Evolutionary conservation across 495 filamentous ascomycete genomes (phyloP).

Genomic region (Penicillium daleae): DNA sequence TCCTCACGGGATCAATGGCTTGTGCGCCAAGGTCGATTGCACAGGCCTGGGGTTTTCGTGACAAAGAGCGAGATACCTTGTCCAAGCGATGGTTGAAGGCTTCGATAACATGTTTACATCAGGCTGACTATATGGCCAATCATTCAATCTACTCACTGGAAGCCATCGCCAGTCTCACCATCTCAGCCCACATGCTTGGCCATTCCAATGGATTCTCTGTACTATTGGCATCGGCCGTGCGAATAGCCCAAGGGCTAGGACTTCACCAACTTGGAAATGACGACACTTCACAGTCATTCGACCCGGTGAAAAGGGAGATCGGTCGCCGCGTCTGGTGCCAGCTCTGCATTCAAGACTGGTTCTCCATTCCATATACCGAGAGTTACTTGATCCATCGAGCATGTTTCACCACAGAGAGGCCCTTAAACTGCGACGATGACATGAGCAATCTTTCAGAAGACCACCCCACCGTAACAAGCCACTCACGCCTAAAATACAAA

Average conservation of each 20-base stretch:
- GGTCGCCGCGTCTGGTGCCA: slow-evolving; percentile 45
- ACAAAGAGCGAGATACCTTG: slow-evolving; percentile 35
- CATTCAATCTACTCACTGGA: slow-evolving; percentile 41
- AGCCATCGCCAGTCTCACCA: slow-evolving; percentile 44
- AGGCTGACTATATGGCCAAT: slow-evolving; percentile 40
- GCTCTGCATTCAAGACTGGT: slow-evolving; percentile 49
- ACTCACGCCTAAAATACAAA: slow-evolving; percentile 38
- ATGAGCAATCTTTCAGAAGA: slow-evolving; percentile 34
- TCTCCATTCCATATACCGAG: slow-evolving; percentile 48
- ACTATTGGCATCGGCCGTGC: slow-evolving; percentile 35
- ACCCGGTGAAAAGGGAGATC: slow-evolving; percentile 33
- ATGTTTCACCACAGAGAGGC: slow-evolving; percentile 36
- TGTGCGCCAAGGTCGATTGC: slow-evolving; percentile 34
- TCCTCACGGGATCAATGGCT: slow-evolving; percentile 43
- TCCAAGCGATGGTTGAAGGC: slow-evolving; percentile 44
- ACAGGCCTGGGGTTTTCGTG: slow-evolving; percentile 40
- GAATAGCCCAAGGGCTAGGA: slow-evolving; percentile 38
- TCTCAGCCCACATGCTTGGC: slow-evolving; percentile 47
- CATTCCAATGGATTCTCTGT: slow-evolving; percentile 42
- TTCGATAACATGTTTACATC: slow-evolving; percentile 37
- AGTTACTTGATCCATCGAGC: slow-evolving; percentile 41
- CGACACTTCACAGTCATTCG: slow-evolving; percentile 1
- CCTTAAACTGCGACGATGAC: slow-evolving; percentile 40
- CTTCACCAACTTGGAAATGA: slow-evolving; percentile 30
- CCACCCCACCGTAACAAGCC: slow-evolving; percentile 35